phyloP scores from a whole-genome alignment of 805 yeast genomes.

The Candida sphagnicola region DNA sequence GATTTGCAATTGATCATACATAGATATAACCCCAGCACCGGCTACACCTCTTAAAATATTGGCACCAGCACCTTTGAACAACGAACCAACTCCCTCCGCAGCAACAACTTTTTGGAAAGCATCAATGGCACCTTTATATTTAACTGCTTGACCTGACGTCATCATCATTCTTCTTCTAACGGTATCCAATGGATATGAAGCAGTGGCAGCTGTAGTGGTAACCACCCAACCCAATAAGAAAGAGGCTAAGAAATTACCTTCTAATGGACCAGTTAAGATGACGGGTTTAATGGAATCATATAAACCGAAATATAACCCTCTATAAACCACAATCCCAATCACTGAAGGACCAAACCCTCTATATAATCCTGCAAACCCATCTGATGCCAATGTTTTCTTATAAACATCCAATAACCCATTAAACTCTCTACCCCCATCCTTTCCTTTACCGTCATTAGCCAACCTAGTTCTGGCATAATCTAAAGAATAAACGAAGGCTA shows the following conservation, averaged over 20 bases:
- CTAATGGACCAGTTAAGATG: slow-evolving; percentile 87
- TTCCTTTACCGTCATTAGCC: slow-evolving; percentile 96
- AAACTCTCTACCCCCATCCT: slow-evolving; percentile 96
- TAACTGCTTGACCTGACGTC: slow-evolving; percentile 98
- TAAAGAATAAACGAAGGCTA: slow-evolving; percentile 90
- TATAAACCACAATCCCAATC: slow-evolving; percentile 95
- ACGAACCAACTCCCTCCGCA: slow-evolving; percentile 88
- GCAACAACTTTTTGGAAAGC: slow-evolving; percentile 89
- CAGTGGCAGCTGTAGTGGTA: slow-evolving; percentile 97
- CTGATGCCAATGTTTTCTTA: slow-evolving; percentile 91
- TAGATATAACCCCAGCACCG: slow-evolving; percentile 98
- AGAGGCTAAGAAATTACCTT: slow-evolving; percentile 92
- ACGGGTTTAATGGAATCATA: slow-evolving; percentile 96
- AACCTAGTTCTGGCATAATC: slow-evolving; percentile 99
- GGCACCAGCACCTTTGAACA: slow-evolving; percentile 99
- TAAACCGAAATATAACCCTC: slow-evolving; percentile 98
- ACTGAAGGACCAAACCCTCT: slow-evolving; percentile 99
- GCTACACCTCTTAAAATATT: slow-evolving; percentile 99
- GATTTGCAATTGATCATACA: slow-evolving; percentile 96
- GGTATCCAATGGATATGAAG: slow-evolving; percentile 98
- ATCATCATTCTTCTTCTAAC: slow-evolving; percentile 99
- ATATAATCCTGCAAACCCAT: slow-evolving; percentile 97
- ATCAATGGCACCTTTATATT: slow-evolving; percentile 93
- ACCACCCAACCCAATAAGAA: slow-evolving; percentile 97
- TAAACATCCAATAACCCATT: slow-evolving; percentile 95